phyloP scores from a whole-genome alignment of 495 filamentous ascomycete species.

The Aspergillus kassunensis region DNA sequence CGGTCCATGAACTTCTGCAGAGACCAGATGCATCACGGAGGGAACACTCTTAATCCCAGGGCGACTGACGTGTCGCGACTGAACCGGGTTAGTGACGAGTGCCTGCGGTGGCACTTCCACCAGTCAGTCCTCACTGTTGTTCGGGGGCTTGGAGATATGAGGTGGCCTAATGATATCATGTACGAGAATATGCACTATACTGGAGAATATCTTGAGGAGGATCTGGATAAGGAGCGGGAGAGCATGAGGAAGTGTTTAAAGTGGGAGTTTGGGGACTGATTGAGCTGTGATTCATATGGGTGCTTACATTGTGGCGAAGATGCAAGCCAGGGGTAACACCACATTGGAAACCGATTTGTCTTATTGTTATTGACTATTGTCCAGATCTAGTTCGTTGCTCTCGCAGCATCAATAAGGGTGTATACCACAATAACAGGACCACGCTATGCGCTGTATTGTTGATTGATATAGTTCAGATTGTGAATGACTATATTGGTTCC shows the following conservation, averaged over 20 bases:
- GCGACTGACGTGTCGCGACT: neutral
- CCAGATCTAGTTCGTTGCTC: neutral
- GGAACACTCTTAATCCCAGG: neutral
- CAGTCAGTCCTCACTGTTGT: neutral
- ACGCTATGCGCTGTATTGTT: neutral
- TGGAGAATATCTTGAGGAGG: neutral
- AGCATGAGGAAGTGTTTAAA: neutral
- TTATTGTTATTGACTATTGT: neutral
- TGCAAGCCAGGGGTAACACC: neutral
- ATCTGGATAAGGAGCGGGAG: neutral
- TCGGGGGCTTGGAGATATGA: neutral
- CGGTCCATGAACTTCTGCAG: neutral
- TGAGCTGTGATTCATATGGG: neutral
- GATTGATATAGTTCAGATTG: neutral
- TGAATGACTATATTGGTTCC: neutral
- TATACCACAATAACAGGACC: neutral
- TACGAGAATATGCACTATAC: neutral
- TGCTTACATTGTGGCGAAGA: neutral
- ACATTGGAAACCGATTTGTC: neutral
- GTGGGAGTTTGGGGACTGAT: neutral
- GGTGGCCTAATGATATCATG: neutral
- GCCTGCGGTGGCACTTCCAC: neutral
- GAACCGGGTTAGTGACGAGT: neutral
- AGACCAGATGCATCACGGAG: neutral
- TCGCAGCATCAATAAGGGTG: neutral